Evolutionary conservation across 2,329 filamentous ascomycete species (phyloP).

Genomic region (Colletotrichum camelliae): DNA sequence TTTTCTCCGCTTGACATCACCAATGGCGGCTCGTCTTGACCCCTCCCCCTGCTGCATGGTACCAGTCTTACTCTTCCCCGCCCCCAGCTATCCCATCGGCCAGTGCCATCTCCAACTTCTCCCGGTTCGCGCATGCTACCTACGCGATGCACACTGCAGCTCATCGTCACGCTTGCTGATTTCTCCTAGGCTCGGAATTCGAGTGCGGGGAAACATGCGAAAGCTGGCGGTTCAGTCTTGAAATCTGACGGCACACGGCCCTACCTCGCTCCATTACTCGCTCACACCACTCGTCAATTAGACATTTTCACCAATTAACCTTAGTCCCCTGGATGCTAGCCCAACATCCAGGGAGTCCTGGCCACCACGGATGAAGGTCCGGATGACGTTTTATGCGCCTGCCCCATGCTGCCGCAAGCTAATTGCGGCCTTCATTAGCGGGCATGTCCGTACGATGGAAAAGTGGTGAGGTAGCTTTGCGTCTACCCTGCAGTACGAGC

Average conservation of each 20-base stretch:
- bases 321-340: neutral
- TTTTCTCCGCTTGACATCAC: neutral
- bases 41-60: neutral
- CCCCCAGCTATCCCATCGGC: neutral
- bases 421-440: neutral
- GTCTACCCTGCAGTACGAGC: neutral
- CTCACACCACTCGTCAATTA: slow-evolving; percentile 9
- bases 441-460: neutral
- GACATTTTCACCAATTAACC: neutral
- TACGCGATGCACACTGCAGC: neutral
- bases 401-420: neutral
- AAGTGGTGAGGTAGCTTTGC: neutral
- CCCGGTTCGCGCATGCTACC: neutral
- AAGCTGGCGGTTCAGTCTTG: neutral
- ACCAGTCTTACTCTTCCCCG: neutral
- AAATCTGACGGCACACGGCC: neutral
- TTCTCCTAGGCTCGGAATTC: neutral
- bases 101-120: neutral
- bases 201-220: slow-evolving; percentile 3
- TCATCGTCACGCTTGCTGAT: neutral
- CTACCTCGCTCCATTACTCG: slow-evolving; percentile 18
- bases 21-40: neutral
- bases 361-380: slow-evolving; percentile 1
- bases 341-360: neutral
- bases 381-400: slow-evolving; percentile 9